Evolutionary conservation across 306 rosid species (phyloP), one percentile per base, ranked within the genome.

Genomic region (Acacia confusa): DNA sequence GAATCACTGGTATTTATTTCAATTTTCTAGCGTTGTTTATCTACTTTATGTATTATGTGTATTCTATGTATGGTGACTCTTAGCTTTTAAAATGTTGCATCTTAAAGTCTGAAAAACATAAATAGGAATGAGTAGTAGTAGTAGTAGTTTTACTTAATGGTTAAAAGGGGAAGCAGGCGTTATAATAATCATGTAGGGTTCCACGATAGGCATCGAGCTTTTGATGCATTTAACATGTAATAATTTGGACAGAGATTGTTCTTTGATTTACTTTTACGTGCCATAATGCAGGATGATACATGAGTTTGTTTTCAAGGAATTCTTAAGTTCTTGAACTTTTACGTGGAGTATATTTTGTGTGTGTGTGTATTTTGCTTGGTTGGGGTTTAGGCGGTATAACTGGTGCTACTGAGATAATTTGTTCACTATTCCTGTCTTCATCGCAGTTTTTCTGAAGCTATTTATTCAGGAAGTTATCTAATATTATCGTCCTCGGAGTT

Each of bases 1-100:
- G 79, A 75, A 24, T 57, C 79, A 38, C 69, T 75, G 79, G 79
- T 75, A 38, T 40, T 24, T 38, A 53, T 57, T 38, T 38, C 53
- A 57, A 55, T n/a, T 75, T 38, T 58, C 3, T 57, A 1, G 8
- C 15, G 66, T 57, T 38, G 24, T 55, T 75, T 19, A 38, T 34
- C 28, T 28, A 14, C 17, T 24, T 47, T 3, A 25, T 36, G 55
- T 4, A 79, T 57, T 9, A 48, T 53, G 36, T 53, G 50, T 38
- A 15, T 24, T 40, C 34, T 38, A 36, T 40, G 6, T 9, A 20
- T 74, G 77, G 45, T 36, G 17, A 13, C 20, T 20, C 52, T 74
- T 74, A 32, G 47, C 19, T 72, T 30, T 28, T 73, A n/a, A 52
- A 2, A 44, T 20, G 70, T 20, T 16, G 32, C 16, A 32, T 30